Conservation (phyloP, 371 early-diverging fungal genomes). For the Syncephalastrum sp. region DNA sequence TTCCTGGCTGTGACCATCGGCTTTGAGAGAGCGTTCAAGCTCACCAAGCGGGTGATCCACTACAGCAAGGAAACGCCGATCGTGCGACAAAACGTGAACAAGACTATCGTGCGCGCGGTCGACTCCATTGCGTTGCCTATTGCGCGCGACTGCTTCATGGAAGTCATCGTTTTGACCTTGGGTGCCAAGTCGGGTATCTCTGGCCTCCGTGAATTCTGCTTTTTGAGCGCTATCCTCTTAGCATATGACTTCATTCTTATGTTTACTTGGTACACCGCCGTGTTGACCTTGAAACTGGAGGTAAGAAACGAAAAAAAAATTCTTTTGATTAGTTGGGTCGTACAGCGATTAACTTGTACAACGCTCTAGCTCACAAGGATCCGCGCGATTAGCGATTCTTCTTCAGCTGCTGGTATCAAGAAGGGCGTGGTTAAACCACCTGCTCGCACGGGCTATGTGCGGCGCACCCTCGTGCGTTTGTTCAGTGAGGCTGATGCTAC, state of each 20-base stretch:
- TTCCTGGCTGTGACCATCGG: constrained; percentile 88
- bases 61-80: constrained; percentile 26
- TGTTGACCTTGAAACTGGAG: constrained; percentile 85
- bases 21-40: constrained; percentile 82
- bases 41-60: constrained; percentile 75
- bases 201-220: constrained; percentile 77
- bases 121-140: constrained; percentile 60
- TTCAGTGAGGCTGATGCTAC: constrained; percentile 36
- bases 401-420: constrained; percentile 12
- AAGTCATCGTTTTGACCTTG: constrained; percentile 71
- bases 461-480: constrained; percentile 45
- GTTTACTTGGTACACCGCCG: constrained; percentile 81
- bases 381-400: constrained; percentile 20
- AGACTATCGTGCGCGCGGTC: constrained; percentile 66
- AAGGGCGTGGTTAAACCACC: constrained; percentile 23
- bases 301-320: constrained; percentile 28
- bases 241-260: constrained; percentile 77
- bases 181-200: constrained; percentile 75
- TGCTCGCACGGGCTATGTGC: constrained; percentile 33
- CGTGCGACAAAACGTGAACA: constrained; percentile 46
- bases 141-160: constrained; percentile 75
- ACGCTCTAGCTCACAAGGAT: constrained; percentile 17
- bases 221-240: constrained; percentile 72
- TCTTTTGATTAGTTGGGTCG: background rate
- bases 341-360: background rate